Conservation (phyloP, 768 basidiomycete species). For the Ramaria sp. region DNA sequence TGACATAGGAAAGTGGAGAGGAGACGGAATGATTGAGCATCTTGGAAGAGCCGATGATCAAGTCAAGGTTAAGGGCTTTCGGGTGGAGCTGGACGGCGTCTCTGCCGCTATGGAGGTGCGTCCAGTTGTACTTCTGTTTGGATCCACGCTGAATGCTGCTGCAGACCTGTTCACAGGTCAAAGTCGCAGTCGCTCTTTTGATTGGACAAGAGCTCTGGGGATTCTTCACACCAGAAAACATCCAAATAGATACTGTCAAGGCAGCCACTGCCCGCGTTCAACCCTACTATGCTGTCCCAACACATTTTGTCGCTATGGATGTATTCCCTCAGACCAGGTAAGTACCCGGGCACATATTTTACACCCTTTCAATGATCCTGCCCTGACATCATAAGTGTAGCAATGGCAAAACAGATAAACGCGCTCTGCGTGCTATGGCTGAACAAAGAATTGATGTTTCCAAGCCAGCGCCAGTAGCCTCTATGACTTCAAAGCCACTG, state of each 20-base stretch:
- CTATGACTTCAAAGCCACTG: not conserved
- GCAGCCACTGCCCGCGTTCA: conserved; percentile 38
- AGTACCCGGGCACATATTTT: conserved; percentile 14
- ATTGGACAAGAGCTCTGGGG: conserved; percentile 46
- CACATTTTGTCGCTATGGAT: conserved; percentile 30
- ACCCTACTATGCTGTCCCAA: conserved; percentile 51
- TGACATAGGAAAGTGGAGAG: conserved; percentile 44
- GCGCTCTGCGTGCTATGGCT: conserved; percentile 15
- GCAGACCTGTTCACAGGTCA: conserved; percentile 32
- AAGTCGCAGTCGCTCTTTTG: conserved; percentile 37
- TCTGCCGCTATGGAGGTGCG: conserved; percentile 47
- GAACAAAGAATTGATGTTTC: not conserved
- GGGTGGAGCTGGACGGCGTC: conserved; percentile 54
- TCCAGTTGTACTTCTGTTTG: conserved; percentile 2
- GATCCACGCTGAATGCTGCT: conserved; percentile 8
- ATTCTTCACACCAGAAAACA: conserved; percentile 33
- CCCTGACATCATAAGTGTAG: conserved; percentile 17
- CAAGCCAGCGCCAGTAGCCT: not conserved
- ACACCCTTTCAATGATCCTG: not conserved
- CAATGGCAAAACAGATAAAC: conserved; percentile 27
- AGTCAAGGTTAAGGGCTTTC: conserved; percentile 57
- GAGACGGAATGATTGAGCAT: conserved; percentile 43
- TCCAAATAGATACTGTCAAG: conserved; percentile 28
- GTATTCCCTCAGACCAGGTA: conserved; percentile 43
- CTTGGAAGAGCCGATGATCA: conserved; percentile 53